Conservation (phyloP, 2,329 filamentous ascomycete species). For the Chaetothyriales sp. region DNA sequence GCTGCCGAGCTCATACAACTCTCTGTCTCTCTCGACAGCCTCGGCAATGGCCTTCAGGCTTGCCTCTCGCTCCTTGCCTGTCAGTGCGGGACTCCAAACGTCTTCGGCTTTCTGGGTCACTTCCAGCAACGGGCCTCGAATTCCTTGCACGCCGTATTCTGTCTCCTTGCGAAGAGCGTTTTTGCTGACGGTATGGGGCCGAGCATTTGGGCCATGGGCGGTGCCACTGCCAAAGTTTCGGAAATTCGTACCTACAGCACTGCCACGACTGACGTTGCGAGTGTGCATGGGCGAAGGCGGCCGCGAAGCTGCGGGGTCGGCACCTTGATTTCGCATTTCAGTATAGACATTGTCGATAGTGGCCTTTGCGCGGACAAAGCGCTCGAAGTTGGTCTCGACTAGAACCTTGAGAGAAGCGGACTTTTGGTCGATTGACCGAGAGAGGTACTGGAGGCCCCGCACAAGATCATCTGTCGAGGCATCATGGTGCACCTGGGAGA, state of each 20-base stretch:
- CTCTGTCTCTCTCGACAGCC: constrained; percentile 64
- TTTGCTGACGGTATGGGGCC: constrained; percentile 53
- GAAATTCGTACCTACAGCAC: constrained; percentile 34
- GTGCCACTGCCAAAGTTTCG: constrained; percentile 38
- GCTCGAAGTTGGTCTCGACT: constrained; percentile 95
- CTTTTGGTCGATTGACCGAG: constrained; percentile 90
- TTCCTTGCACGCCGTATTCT: constrained; percentile 75
- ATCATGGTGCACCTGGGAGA: constrained; percentile 78
- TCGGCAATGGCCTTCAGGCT: constrained; percentile 64
- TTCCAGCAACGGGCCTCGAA: constrained; percentile 76
- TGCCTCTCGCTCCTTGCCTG: constrained; percentile 81
- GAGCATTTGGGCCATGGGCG: constrained; percentile 26
- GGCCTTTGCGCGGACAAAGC: constrained; percentile 91
- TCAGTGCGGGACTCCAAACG: constrained; percentile 88
- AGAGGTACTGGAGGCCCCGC: constrained; percentile 70
- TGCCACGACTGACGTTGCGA: constrained; percentile 53
- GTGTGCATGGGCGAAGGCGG: constrained; percentile 38
- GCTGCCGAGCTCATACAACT: constrained; percentile 68
- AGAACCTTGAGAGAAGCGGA: constrained; percentile 91
- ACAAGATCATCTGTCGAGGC: constrained; percentile 73
- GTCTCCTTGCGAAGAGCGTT: constrained; percentile 87
- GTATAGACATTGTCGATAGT: constrained; percentile 98
- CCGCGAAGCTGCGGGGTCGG: constrained; percentile 27
- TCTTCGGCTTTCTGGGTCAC: constrained; percentile 91
- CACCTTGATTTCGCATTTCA: constrained; percentile 73